Evolutionary conservation across 1,284 basidiomycete species (phyloP).

Genomic region (Phlebopus sp.): DNA sequence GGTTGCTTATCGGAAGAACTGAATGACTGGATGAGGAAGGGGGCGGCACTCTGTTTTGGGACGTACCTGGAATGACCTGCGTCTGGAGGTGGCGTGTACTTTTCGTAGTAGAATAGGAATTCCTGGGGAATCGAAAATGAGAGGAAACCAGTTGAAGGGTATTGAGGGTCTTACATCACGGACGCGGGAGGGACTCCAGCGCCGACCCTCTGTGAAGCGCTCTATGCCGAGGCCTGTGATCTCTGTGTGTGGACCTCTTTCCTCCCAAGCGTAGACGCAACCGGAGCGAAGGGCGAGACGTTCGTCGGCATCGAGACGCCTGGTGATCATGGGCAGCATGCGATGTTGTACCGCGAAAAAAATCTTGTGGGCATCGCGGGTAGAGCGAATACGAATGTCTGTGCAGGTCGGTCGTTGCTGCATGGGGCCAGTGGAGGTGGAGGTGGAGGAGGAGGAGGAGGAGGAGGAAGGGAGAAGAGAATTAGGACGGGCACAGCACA

Average conservation of each 20-base stretch:
- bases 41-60: not conserved
- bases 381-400: constrained; percentile 70
- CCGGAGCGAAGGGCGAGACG: constrained; percentile 61
- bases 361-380: constrained; percentile 75
- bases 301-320: constrained; percentile 75
- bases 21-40: constrained; percentile 13
- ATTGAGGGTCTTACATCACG: constrained; percentile 57
- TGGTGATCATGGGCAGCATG: constrained; percentile 68
- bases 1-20: constrained; percentile 42
- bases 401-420: constrained; percentile 68
- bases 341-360: constrained; percentile 70
- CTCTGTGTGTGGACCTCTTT: constrained; percentile 71
- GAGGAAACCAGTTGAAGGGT: not conserved
- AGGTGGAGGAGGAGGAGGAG: constrained; percentile 2
- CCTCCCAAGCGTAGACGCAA: constrained; percentile 84
- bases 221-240: constrained; percentile 78
- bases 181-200: constrained; percentile 76
- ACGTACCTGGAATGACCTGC: constrained; percentile 40
- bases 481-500: constrained; percentile 7
- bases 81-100: constrained; percentile 50
- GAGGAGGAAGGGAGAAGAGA: constrained; percentile 6
- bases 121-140: constrained; percentile 45
- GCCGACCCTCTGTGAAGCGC: constrained; percentile 72
- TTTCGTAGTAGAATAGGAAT: constrained; percentile 79
- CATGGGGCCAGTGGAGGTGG: constrained; percentile 35